Percentiles rank a stretch among this genome's conserved stretches.
These are phyloP conservation scores for Solanum megistacrolobum DNA, from an alignment of 257 asterid genomes.

Conservation along the genomic window DNA sequence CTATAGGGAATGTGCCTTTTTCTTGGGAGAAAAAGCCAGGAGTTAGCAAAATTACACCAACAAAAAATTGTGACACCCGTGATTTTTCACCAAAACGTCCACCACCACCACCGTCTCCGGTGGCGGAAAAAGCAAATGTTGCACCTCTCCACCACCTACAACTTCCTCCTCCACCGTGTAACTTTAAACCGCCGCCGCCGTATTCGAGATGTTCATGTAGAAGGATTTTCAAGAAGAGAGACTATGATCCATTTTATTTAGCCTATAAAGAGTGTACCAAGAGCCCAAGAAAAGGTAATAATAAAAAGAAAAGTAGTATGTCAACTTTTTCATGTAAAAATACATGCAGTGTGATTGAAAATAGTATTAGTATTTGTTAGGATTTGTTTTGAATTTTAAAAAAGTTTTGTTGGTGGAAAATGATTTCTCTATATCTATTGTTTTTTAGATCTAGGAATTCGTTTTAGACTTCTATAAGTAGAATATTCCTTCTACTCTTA, in stretches of 20 bases:
- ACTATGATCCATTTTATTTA: conserved; percentile 58
- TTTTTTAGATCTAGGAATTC: too few relatives aligned
- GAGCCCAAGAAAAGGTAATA: conserved; percentile 24
- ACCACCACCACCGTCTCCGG: conserved; percentile 45
- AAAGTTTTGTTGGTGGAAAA: neutral
- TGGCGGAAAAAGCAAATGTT: conserved; percentile 16
- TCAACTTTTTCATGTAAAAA: conserved; percentile 47
- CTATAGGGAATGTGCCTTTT: conserved; percentile 52
- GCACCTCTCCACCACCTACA: conserved; percentile 17
- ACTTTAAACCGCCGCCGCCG: conserved; percentile 22
- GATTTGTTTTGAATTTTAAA: neutral
- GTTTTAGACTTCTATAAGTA: too few relatives aligned
- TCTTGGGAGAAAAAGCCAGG: conserved; percentile 71
- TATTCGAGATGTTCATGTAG: conserved; percentile 10
- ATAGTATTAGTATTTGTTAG: conserved; percentile 12
- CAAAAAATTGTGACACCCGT: neutral
- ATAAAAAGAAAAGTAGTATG: conserved; percentile 19
- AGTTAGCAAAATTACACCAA: conserved; percentile 24
- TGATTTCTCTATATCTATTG: neutral
- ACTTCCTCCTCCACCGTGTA: conserved; percentile 40
- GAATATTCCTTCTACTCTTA: neutral
- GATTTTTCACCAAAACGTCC: conserved; percentile 23
- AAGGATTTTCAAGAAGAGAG: conserved; percentile 24
- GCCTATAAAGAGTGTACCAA: conserved; percentile 68
- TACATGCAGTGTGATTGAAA: conserved; percentile 26